phyloP scores from a whole-genome alignment of 805 yeast species.

The Candida namnaoensis region DNA sequence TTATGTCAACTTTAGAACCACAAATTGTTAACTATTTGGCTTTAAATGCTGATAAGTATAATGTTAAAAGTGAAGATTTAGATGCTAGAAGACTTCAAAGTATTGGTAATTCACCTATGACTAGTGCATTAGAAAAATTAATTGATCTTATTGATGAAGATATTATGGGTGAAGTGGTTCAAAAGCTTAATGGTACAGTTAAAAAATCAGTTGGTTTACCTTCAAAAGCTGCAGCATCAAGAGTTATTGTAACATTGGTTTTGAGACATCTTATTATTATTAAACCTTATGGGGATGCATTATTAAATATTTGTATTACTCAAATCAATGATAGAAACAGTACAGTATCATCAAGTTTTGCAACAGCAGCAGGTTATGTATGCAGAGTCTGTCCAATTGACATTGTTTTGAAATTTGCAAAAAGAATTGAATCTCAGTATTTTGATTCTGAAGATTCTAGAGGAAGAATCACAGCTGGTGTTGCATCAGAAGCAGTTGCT shows the following conservation, averaged over 20 bases:
- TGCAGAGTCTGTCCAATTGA: conserved; percentile 52
- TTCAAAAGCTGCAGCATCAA: conserved; percentile 79
- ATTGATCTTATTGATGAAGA: conserved; percentile 48
- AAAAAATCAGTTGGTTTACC: conserved; percentile 80
- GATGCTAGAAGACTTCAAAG: conserved; percentile 71
- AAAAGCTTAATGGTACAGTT: conserved; percentile 43
- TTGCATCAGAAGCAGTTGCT: conserved; percentile 58
- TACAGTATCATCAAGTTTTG: conserved; percentile 67
- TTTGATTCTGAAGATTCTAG: conserved; percentile 47
- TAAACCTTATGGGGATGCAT: conserved; percentile 47
- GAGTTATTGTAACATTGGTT: conserved; percentile 58
- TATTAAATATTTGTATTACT: conserved; percentile 46
- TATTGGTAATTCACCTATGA: conserved; percentile 76
- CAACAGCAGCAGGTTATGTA: conserved; percentile 72
- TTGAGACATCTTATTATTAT: conserved; percentile 40
- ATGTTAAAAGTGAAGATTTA: conserved; percentile 58
- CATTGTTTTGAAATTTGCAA: conserved; percentile 44
- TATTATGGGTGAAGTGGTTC: conserved; percentile 27
- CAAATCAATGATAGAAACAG: conserved; percentile 67
- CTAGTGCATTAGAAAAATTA: conserved; percentile 74
- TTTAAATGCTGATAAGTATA: conserved; percentile 83
- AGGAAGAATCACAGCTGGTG: conserved; percentile 42
- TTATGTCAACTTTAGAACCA: conserved; percentile 87
- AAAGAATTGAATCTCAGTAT: conserved; percentile 41
- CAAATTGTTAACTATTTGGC: conserved; percentile 81